These are phyloP conservation scores for Eutrema salsugineum DNA, from an alignment of 441 rosid species.

Conservation along the genomic window DNA sequence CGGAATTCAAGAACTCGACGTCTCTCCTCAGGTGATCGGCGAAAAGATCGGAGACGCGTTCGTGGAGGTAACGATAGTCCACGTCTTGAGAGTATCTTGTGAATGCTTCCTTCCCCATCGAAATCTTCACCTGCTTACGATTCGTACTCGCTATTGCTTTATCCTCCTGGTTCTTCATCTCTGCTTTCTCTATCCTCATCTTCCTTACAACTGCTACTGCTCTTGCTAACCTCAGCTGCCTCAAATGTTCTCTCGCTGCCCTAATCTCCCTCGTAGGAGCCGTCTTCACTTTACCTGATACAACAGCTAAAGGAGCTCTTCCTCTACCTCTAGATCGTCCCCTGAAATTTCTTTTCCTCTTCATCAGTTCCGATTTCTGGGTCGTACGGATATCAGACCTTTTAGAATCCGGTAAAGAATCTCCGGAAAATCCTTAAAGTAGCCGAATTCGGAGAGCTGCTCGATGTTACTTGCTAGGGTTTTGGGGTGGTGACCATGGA, in stretches of 20 bases:
- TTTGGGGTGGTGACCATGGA: slow-evolving; percentile 45
- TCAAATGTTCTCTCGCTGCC: too few relatives aligned
- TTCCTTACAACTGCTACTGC: too few relatives aligned
- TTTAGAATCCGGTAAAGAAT: slow-evolving; percentile 42
- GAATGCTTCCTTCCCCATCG: slow-evolving; percentile 31
- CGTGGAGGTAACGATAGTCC: slow-evolving; percentile 38
- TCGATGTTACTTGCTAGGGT: slow-evolving; percentile 47
- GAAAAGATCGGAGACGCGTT: slow-evolving; percentile 42
- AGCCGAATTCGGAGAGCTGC: slow-evolving; percentile 35
- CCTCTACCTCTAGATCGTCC: neutral
- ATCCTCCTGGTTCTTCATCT: slow-evolving; percentile 15
- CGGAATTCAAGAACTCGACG: slow-evolving; percentile 28
- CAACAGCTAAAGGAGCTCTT: neutral
- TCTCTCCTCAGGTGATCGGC: slow-evolving; percentile 34
- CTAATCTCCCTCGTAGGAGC: slow-evolving; percentile 15
- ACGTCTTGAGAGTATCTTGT: slow-evolving; percentile 39
- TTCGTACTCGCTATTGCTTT: slow-evolving; percentile 31
- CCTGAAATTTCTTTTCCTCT: neutral
- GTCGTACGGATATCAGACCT: slow-evolving; percentile 33
- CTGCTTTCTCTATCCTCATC: slow-evolving; percentile 10
- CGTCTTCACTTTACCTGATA: slow-evolving; percentile 4
- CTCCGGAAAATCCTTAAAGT: slow-evolving; percentile 50
- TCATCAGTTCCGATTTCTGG: slow-evolving; percentile 28
- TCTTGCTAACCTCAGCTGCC: too few relatives aligned
- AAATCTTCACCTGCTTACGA: slow-evolving; percentile 29